Percentiles rank a stretch among this genome's conserved stretches.
phyloP scores from a whole-genome alignment of 2,329 filamentous ascomycete genomes.

The Thermothelomyces thermophilus region DNA sequence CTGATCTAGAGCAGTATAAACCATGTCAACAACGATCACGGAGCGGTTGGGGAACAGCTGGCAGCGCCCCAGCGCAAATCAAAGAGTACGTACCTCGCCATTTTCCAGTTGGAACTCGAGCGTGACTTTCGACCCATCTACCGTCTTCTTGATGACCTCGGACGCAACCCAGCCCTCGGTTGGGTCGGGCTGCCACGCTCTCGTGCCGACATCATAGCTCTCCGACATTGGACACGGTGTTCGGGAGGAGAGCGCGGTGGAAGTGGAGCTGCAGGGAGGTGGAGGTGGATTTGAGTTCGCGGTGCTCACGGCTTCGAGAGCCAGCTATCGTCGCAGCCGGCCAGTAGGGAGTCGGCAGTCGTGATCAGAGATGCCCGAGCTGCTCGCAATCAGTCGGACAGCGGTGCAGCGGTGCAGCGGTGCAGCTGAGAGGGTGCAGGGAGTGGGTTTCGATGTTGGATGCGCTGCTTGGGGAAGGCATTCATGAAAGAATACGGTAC shows the following conservation, averaged over 20 bases:
- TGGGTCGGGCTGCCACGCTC: constrained; percentile 95
- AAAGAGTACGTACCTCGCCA: constrained; percentile 64
- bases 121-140: constrained; percentile 78
- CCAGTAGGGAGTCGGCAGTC: constrained; percentile 20
- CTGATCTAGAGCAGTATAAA: constrained; percentile 53
- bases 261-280: constrained; percentile 21
- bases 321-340: constrained; percentile 21
- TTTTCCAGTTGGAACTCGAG: constrained; percentile 86
- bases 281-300: constrained; percentile 4
- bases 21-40: constrained; percentile 9
- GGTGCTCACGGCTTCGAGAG: constrained; percentile 19
- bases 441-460: constrained; percentile 15
- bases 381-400: constrained; percentile 13
- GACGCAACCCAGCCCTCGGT: constrained; percentile 97
- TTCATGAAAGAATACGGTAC: constrained; percentile 23
- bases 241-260: neutral
- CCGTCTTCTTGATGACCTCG: constrained; percentile 78
- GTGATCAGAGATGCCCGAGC: constrained; percentile 9
- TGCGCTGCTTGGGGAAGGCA: constrained; percentile 21
- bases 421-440: constrained; percentile 2
- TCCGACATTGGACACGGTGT: constrained; percentile 63
- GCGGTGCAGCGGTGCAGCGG: constrained; percentile 10
- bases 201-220: constrained; percentile 90
- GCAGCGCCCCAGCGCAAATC: neutral
- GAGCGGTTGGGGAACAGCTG: neutral